Conservation (phyloP, 345 rosid species). For the Citrus trifoliata region DNA sequence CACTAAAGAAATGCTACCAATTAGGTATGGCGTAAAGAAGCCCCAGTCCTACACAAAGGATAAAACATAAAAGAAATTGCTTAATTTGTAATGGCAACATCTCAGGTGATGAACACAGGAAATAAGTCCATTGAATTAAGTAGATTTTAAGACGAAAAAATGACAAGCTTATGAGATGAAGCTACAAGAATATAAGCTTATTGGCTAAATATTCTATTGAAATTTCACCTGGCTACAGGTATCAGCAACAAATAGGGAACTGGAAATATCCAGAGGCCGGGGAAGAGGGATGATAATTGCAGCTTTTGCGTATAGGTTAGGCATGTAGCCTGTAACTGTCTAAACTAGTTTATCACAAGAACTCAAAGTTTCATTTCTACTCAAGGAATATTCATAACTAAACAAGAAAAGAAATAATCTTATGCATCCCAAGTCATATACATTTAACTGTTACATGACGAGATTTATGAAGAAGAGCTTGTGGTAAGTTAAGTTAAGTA, state of each 20-base stretch:
- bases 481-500: not conserved
- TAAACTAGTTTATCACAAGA: not conserved
- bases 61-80: not conserved
- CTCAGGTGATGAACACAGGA: not conserved
- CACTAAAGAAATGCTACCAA: conserved; percentile 85
- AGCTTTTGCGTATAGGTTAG: not conserved
- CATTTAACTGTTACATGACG: not conserved
- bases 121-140: not conserved
- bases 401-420: not conserved
- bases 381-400: not conserved
- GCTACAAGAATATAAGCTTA: not conserved
- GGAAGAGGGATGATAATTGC: not conserved
- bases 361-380: not conserved
- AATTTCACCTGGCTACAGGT: not conserved
- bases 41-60: conserved; percentile 81
- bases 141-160: not conserved
- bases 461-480: not conserved
- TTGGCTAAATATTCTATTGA: not conserved
- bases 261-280: not conserved
- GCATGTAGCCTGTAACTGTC: not conserved
- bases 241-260: not conserved
- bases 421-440: not conserved
- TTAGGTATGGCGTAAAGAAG: conserved; percentile 85
- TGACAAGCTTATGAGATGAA: not conserved
- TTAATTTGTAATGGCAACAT: not conserved